Conservation (phyloP, 1,284 basidiomycete species). For the Trichosporon sp. region DNA sequence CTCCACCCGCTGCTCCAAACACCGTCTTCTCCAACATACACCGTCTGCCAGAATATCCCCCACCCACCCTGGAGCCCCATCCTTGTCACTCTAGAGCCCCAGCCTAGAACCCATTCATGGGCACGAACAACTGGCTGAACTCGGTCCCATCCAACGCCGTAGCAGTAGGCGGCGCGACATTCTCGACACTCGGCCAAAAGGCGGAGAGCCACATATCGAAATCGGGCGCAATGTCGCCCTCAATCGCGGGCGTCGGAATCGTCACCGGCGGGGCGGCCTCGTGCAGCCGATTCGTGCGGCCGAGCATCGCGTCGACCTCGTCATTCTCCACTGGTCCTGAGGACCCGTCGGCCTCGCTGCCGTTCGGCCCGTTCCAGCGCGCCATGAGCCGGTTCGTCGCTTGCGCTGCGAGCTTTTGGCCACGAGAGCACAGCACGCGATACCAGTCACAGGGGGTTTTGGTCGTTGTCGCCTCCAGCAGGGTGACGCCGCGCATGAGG, state of each 20-base stretch:
- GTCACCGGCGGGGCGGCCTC: background rate
- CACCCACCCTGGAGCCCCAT: background rate
- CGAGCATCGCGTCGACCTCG: constrained; percentile 16
- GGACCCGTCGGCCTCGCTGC: background rate
- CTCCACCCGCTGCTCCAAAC: too few relatives aligned
- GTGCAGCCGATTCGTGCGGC: constrained; percentile 12
- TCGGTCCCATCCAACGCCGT: constrained; percentile 11
- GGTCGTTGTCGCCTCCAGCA: constrained; percentile 8
- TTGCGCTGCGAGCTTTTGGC: constrained; percentile 2
- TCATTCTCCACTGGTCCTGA: background rate
- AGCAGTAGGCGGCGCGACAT: constrained; percentile 4
- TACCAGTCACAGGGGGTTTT: constrained; percentile 17
- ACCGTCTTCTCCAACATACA: too few relatives aligned
- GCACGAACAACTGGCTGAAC: constrained; percentile 15
- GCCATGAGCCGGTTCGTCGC: constrained; percentile 11
- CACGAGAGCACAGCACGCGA: background rate
- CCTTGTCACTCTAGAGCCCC: background rate
- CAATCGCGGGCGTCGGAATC: constrained; percentile 5
- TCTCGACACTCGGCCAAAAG: constrained; percentile 14
- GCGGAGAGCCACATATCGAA: constrained; percentile 16
- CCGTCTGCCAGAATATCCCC: too few relatives aligned
- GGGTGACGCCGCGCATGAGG: constrained; percentile 15
- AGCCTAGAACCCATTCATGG: constrained; percentile 16
- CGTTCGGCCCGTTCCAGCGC: constrained; percentile 1
- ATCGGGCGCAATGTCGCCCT: constrained; percentile 2